Base-by-base conservation (phyloP, 805 yeast species). In the Metschnikowia borealis region DNA sequence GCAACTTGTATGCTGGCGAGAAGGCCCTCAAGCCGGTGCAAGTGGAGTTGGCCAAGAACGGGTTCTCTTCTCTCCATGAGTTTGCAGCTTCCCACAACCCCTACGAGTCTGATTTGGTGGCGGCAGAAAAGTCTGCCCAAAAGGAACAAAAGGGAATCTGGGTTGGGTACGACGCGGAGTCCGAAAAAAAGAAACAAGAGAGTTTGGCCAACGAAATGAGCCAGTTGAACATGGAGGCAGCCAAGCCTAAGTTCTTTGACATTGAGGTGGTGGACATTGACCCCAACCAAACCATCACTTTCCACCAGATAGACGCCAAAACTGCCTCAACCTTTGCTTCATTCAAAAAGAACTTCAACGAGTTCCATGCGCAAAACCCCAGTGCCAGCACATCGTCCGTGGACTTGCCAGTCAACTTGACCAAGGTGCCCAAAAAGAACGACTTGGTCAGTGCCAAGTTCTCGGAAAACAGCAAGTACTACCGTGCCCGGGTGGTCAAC, bases 51-150 rank as follows among this genome's bases (percentile, higher is more conserved):
- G 70, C 86, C 51, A 73, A 74, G 31, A 77, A 78, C 47, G 96
- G 96, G 2, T 75, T 79, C 48, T 87, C 80, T 21, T 74, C 79
- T 55, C 67, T 81, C 11, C 92, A 88, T 60, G 88, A 79, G 46
- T 76, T 79, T 46, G 84, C 92, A 1, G 80, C 86, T 6, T 64
- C 70, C 41, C 79, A 79, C 44, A 81, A 86, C 46, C 79, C 82
- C 37, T 79, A 71, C 57, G 80, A 73, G 42, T 60, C 74, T 32
- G 82, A 79, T 49, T 74, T 89, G 31, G 65, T 71, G 41, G 80
- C 74, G 21, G 88, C 90, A 10, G 86, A 87, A 65, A 81, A 75
- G 31, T 62, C 62, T 8, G 96, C 96, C 1, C 77, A 78, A 61
- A 59, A 59, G 1, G 67, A 65, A 32, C 77, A 75, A 58, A 64